A percentile compares a stretch with the other conserved stretches of the same genome.
Conservation (phyloP, 768 basidiomycete genomes). For the Cyclocybe cylindracea region DNA sequence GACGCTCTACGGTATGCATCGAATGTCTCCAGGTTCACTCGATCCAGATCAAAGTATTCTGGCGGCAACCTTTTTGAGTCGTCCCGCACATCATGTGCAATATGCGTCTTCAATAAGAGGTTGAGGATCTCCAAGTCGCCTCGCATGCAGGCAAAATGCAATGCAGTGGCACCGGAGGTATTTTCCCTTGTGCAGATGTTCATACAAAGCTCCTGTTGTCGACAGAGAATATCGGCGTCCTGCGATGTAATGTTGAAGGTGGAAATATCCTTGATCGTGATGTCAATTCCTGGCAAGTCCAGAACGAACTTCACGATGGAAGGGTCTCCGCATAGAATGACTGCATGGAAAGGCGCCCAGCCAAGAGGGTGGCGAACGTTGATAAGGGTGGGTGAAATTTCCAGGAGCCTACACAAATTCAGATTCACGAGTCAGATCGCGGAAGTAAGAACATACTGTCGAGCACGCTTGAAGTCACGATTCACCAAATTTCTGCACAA, state of each 20-base stretch:
- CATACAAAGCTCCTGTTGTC: background rate
- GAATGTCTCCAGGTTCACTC: background rate
- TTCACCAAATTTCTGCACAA: background rate
- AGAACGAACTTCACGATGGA: constrained; percentile 1
- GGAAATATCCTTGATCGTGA: background rate
- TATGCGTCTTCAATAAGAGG: background rate
- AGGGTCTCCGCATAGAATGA: background rate
- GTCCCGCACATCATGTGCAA: background rate
- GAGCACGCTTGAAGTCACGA: background rate
- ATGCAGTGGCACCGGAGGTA: background rate
- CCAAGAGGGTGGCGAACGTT: constrained; percentile 2
- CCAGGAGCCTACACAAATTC: background rate
- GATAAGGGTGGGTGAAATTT: background rate
- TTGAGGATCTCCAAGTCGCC: background rate
- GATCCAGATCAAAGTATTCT: background rate
- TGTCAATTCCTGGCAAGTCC: background rate
- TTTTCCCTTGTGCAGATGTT: background rate
- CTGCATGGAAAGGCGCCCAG: background rate
- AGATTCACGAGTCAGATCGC: background rate
- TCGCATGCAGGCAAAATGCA: constrained; percentile 4
- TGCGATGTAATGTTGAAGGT: background rate
- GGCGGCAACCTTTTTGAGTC: background rate
- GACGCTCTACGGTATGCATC: background rate
- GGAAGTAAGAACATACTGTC: background rate
- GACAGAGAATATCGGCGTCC: background rate